Evolutionary conservation across 75 land plant genomes (phyloP).

Genomic region (Pinus tabuliformis): DNA sequence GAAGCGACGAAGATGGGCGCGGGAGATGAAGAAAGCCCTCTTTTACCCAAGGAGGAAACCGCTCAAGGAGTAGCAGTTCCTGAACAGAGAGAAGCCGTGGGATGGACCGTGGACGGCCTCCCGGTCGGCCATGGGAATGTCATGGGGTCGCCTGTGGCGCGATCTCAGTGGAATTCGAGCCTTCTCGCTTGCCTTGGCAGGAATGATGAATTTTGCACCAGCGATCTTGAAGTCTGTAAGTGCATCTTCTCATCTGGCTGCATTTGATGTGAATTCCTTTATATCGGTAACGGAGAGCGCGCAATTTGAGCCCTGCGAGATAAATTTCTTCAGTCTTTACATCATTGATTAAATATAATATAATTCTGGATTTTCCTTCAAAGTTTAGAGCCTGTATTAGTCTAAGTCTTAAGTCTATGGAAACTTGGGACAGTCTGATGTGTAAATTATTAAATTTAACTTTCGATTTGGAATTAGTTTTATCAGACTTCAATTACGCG

Average conservation of each 20-base stretch:
- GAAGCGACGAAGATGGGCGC: constrained; percentile 8
- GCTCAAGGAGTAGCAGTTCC: constrained; percentile 18
- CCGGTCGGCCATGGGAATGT: constrained; percentile 50
- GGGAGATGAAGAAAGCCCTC: constrained; percentile 14
- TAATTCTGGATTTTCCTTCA: background rate
- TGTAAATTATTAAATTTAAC: no score
- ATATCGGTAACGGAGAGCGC: no score
- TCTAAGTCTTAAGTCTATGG: background rate
- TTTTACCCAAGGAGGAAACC: constrained; percentile 7
- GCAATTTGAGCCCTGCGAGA: background rate
- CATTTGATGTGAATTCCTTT: background rate
- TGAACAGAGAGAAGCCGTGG: constrained; percentile 15
- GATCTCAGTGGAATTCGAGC: constrained; percentile 63
- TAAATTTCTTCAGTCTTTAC: background rate
- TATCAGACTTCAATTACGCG: no score
- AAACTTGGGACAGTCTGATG: no score
- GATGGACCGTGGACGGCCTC: constrained; percentile 58
- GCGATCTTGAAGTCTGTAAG: constrained; percentile 96
- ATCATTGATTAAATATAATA: background rate
- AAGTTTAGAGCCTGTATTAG: background rate
- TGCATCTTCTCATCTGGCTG: background rate
- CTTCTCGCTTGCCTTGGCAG: constrained; percentile 71
- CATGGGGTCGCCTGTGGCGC: constrained; percentile 50
- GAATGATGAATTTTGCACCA: constrained; percentile 77
- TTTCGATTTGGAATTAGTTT: no score